These are phyloP conservation scores for Monosporascus ibericus DNA, from an alignment of 2,329 filamentous ascomycete species.

Conservation along the genomic window DNA sequence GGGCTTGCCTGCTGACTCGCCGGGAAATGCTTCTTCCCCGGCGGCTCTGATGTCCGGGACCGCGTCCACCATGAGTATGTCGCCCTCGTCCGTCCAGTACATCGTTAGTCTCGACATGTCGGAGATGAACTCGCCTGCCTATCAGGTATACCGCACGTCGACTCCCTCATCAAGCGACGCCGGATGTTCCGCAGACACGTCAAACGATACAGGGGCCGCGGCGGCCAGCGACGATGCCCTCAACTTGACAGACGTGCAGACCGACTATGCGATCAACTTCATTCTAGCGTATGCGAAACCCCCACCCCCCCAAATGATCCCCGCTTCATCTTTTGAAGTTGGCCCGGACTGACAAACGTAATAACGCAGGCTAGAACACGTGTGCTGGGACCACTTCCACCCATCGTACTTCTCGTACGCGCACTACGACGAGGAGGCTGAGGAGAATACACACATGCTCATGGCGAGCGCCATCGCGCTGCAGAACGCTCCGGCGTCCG, in stretches of 20 bases:
- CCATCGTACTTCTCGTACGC: slow-evolving; percentile 32
- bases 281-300: slow-evolving; percentile 41
- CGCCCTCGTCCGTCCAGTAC: slow-evolving; percentile 11
- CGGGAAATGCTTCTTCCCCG: background rate
- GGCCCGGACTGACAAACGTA: background rate
- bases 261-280: slow-evolving; percentile 44
- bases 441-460: slow-evolving; percentile 21
- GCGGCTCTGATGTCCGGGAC: background rate
- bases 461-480: slow-evolving; percentile 23
- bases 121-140: slow-evolving; percentile 37
- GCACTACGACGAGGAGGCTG: slow-evolving; percentile 19
- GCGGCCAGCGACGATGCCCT: slow-evolving; percentile 1
- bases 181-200: background rate
- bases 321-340: background rate
- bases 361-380: slow-evolving; percentile 41
- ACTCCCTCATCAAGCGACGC: slow-evolving; percentile 5
- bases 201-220: background rate
- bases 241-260: slow-evolving; percentile 31
- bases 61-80: slow-evolving; percentile 1
- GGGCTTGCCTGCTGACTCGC: background rate
- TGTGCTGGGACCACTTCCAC: slow-evolving; percentile 46
- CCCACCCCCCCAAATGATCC: background rate
- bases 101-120: slow-evolving; percentile 33
- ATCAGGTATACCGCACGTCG: slow-evolving; percentile 29
- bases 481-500: slow-evolving; percentile 12